Conservation (phyloP, 2,329 filamentous ascomycete genomes). For the Penicillium sp. region DNA sequence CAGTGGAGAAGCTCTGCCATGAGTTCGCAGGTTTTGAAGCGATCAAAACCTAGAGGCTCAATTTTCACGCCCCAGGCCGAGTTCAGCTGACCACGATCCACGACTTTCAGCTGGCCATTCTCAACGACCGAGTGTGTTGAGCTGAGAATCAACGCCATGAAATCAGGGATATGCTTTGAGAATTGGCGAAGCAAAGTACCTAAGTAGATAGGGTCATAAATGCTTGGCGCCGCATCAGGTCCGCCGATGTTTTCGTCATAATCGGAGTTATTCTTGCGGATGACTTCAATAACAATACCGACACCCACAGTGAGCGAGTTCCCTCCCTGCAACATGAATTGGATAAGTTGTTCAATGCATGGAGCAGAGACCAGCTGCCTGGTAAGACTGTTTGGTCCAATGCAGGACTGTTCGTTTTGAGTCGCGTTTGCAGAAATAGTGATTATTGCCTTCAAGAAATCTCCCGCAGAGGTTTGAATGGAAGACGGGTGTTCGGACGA, state of each 20-base stretch:
- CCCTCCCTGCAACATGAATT: constrained; percentile 87
- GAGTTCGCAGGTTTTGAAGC: constrained; percentile 97
- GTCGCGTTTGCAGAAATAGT: constrained; percentile 98
- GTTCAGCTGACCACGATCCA: constrained; percentile 69
- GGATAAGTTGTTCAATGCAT: constrained; percentile 80
- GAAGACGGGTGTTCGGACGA: constrained; percentile 80
- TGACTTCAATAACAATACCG: constrained; percentile 96
- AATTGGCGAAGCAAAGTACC: constrained; percentile 86
- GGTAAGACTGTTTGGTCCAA: constrained; percentile 94
- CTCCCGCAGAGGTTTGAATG: constrained; percentile 92
- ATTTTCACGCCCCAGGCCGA: constrained; percentile 89
- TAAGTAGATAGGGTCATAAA: constrained; percentile 90
- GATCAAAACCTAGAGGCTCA: constrained; percentile 91
- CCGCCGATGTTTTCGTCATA: constrained; percentile 91
- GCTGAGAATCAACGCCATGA: constrained; percentile 85
- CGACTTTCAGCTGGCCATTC: constrained; percentile 55
- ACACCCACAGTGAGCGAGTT: constrained; percentile 95
- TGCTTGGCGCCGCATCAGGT: constrained; percentile 72
- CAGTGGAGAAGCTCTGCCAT: constrained; percentile 98
- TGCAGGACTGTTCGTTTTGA: constrained; percentile 97
- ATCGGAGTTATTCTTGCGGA: constrained; percentile 98
- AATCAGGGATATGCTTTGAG: constrained; percentile 84
- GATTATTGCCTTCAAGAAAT: constrained; percentile 98
- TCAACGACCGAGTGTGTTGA: constrained; percentile 57
- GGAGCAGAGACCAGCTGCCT: constrained; percentile 84